Evolutionary conservation across 345 rosid genomes (phyloP).

Genomic region (Sonneratia caseolaris): DNA sequence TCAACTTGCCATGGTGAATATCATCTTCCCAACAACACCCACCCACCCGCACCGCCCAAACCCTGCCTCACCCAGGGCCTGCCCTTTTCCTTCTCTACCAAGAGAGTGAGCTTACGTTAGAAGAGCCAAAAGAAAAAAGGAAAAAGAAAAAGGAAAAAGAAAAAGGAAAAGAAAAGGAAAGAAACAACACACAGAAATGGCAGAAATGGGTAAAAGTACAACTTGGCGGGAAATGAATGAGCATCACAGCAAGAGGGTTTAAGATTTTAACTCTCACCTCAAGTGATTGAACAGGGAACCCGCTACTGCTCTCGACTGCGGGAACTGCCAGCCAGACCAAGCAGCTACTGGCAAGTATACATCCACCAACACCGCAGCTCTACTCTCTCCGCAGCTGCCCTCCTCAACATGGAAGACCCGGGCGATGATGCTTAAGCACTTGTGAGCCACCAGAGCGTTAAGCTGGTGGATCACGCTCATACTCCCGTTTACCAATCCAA

Average conservation of each 20-base stretch:
- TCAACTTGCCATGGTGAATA: no score
- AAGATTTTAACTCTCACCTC: slow-evolving; percentile 31
- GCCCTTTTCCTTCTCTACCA: no score
- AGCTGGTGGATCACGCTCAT: slow-evolving; percentile 60
- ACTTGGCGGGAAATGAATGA: neutral
- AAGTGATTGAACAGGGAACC: slow-evolving; percentile 63
- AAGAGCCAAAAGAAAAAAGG: no score
- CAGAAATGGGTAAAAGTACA: no score
- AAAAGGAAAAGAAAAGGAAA: no score
- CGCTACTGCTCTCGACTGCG: slow-evolving; percentile 45
- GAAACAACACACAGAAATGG: no score
- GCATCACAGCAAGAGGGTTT: neutral
- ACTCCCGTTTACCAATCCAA: slow-evolving; percentile 78
- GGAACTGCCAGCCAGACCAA: slow-evolving; percentile 89
- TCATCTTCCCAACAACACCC: no score
- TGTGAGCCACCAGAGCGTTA: slow-evolving; percentile 42
- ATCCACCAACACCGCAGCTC: slow-evolving; percentile 67
- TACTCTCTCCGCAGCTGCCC: slow-evolving; percentile 25
- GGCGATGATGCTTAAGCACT: slow-evolving; percentile 42
- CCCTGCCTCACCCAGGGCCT: no score
- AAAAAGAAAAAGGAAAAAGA: no score
- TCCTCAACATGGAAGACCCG: slow-evolving; percentile 35
- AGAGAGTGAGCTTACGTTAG: no score
- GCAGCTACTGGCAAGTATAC: slow-evolving; percentile 51
- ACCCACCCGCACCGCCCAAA: no score